Base-by-base conservation (phyloP, 345 rosid genomes). In the Mallotus nudiflorus region DNA sequence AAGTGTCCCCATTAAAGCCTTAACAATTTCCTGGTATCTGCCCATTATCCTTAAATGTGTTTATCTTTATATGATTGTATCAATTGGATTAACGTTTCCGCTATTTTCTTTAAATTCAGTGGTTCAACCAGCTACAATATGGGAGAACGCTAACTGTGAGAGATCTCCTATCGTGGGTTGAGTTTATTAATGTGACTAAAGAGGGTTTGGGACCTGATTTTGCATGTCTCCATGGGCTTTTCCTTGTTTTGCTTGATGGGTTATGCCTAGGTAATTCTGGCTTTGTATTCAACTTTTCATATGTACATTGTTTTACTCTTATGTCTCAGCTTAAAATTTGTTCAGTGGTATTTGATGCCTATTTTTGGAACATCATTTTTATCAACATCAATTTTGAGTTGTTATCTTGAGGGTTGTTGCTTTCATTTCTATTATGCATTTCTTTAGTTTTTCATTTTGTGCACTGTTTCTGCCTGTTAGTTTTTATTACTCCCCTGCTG, bases 231-330 rank as follows among this genome's bases (percentile, higher is more conserved):
- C 98, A 94, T 73, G 98, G 98, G 57, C 86, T 85, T 72, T 94
- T 91, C 80, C 98, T 94, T 67, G 88, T 89, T 81, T 77, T 94
- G 80, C 93, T 94, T 69, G 98, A 91, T 84, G 98, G 98, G 67
- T 66, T 94, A 55, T 83, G 89, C 83, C 77, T 91, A 82, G 98
- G 98, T 92, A 84, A 67, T 67, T 40, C 68, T 48, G 68, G 14
- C 56, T 45, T 39, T 40, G 0, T 49, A 12, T 48, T 37, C 29
- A 14, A 22, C 9, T 24, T 12, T 6, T 15, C 18, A 5, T 20
- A 7, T 31, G 14, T 14, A 11, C 15, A n/a, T 39, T 65, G 5
- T 16, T 15, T 45, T 37, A 9, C 24, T 51, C 22, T 45, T 56
- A 9, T 24, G 51, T 15, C 6, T 35, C 16, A 31, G 24, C 53